These are phyloP conservation scores for Entomortierella parvispora DNA, from an alignment of 192 early-diverging fungal genomes.

Conservation along the genomic window DNA sequence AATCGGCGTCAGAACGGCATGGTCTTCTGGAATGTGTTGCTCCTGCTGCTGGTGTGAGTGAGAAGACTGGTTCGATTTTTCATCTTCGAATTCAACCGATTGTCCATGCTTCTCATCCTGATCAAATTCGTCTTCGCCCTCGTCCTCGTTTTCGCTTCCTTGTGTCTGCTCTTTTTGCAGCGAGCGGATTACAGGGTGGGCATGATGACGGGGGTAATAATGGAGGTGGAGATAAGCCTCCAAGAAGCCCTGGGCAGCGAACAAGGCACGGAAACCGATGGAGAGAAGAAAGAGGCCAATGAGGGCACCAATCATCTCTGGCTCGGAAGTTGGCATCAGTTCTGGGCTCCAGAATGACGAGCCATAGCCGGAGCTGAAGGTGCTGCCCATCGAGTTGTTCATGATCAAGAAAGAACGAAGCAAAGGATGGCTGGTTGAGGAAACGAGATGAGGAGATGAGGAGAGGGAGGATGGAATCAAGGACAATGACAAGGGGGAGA, in stretches of 20 bases:
- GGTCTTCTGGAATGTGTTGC: too few species aligned
- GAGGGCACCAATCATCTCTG: slow-evolving; percentile 58
- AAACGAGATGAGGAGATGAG: background rate
- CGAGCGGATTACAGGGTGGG: background rate
- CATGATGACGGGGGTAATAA: slow-evolving; percentile 23
- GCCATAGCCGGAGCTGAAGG: slow-evolving; percentile 31
- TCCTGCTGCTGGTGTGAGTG: too few species aligned
- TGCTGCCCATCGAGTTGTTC: slow-evolving; percentile 11
- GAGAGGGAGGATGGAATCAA: background rate
- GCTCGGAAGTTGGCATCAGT: slow-evolving; percentile 55
- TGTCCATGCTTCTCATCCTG: too few species aligned
- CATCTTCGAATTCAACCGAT: too few species aligned
- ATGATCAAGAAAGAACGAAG: background rate
- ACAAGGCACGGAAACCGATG: slow-evolving; percentile 51
- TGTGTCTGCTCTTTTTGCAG: too few species aligned
- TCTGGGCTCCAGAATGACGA: slow-evolving; percentile 54
- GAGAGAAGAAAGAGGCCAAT: slow-evolving; percentile 59
- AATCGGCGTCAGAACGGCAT: too few species aligned
- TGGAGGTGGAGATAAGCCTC: slow-evolving; percentile 50
- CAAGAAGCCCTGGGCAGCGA: slow-evolving; percentile 55
- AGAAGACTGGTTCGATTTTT: too few species aligned
- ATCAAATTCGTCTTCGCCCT: too few species aligned
- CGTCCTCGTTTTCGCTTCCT: too few species aligned
- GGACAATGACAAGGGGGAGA: background rate
- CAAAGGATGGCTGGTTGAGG: background rate